phyloP scores from a whole-genome alignment of 2,329 filamentous ascomycete genomes.

The Fusarium coffeatum region DNA sequence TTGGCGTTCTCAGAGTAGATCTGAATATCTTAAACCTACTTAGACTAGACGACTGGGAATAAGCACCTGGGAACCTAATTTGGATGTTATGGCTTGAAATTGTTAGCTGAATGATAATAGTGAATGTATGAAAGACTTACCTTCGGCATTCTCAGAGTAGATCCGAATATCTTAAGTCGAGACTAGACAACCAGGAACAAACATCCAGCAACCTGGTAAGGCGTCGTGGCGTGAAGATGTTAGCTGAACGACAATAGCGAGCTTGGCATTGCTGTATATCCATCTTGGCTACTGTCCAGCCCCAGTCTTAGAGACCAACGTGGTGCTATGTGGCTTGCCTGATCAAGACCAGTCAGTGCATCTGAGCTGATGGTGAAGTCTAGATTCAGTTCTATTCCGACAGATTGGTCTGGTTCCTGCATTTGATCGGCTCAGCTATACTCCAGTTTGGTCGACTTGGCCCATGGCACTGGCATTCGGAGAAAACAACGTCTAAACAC shows the following conservation, averaged over 20 bases:
- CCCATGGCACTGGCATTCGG: background rate
- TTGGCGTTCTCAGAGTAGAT: background rate
- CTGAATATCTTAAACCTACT: too few relatives aligned
- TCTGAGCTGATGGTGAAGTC: background rate
- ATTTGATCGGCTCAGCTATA: too few relatives aligned
- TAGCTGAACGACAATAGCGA: background rate
- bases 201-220: background rate
- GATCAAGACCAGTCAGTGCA: background rate
- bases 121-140: too few relatives aligned
- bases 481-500: background rate
- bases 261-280: background rate
- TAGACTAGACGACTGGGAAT: background rate
- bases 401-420: background rate
- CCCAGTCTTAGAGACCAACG: background rate
- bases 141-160: too few relatives aligned
- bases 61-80: too few relatives aligned
- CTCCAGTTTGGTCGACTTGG: background rate
- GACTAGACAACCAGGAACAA: background rate
- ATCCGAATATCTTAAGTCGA: too few relatives aligned
- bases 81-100: too few relatives aligned
- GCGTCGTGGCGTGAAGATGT: background rate
- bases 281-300: background rate
- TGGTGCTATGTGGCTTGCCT: background rate
- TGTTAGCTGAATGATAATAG: too few relatives aligned
- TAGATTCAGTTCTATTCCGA: background rate